Evolutionary conservation across 169 alveolate species (phyloP).

Genomic region (Plasmodium malariae): DNA sequence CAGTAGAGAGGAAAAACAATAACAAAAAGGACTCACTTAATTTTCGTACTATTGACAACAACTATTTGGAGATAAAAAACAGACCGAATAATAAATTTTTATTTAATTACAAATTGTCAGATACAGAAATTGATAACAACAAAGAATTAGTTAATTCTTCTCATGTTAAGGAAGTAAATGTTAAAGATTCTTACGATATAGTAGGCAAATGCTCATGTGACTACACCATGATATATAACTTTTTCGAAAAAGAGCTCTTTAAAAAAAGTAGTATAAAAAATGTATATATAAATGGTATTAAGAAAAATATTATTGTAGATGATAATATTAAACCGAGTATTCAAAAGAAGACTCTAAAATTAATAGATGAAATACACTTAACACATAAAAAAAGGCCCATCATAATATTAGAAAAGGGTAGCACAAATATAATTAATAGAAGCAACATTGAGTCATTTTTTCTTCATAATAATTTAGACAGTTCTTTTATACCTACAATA

Average conservation of each 20-base stretch:
- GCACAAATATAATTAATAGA: conserved; percentile 35
- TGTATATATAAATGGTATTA: conserved; percentile 70
- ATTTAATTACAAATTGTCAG: neutral
- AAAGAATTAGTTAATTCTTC: conserved; percentile 24
- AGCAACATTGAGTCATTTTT: conserved; percentile 29
- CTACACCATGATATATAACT: conserved; percentile 40
- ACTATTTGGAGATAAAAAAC: neutral
- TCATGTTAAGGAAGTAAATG: conserved; percentile 31
- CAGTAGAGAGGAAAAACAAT: neutral
- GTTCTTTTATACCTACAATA: conserved; percentile 8
- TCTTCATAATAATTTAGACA: conserved; percentile 63
- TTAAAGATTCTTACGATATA: conserved; percentile 30
- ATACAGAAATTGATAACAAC: conserved; percentile 11
- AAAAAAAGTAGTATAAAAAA: conserved; percentile 53
- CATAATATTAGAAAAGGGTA: conserved; percentile 54
- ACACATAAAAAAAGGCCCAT: conserved; percentile 84
- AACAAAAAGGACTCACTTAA: neutral
- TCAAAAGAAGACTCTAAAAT: conserved; percentile 59
- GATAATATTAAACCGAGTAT: conserved; percentile 14
- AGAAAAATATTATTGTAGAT: conserved; percentile 51
- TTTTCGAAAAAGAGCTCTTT: conserved; percentile 40
- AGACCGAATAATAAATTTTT: conserved; percentile 2
- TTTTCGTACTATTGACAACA: neutral
- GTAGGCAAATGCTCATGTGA: conserved; percentile 30
- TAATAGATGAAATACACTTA: conserved; percentile 83